These are phyloP conservation scores for Trichoderma aggressivum DNA, from an alignment of 2,329 filamentous ascomycete species.

Conservation along the genomic window DNA sequence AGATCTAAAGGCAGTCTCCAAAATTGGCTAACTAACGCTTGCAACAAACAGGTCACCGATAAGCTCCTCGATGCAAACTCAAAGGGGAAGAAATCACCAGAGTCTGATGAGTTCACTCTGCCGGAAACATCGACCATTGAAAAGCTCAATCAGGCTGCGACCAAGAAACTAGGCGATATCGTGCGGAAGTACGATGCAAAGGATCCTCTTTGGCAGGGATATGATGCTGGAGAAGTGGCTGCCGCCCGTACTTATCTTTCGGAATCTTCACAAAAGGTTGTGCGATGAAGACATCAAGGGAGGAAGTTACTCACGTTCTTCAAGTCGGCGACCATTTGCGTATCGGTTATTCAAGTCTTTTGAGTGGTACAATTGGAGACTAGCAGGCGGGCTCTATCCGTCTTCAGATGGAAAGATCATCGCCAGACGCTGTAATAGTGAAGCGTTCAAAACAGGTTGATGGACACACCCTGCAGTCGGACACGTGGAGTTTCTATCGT, in stretches of 20 bases:
- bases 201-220: constrained; percentile 69
- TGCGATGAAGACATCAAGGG: constrained; percentile 36
- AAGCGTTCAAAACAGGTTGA: not conserved
- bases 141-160: constrained; percentile 69
- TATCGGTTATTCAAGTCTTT: not conserved
- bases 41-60: constrained; percentile 45
- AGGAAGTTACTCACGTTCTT: not conserved
- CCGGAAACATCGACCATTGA: constrained; percentile 59
- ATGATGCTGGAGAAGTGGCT: constrained; percentile 66
- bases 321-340: not conserved
- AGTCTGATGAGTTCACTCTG: constrained; percentile 48
- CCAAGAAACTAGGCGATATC: constrained; percentile 72
- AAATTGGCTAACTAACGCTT: constrained; percentile 6
- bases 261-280: constrained; percentile 43
- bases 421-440: not conserved
- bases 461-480: not conserved
- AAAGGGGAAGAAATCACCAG: constrained; percentile 45
- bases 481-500: not conserved
- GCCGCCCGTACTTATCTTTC: constrained; percentile 67
- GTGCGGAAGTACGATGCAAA: constrained; percentile 59
- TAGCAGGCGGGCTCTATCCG: not conserved
- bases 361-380: not conserved
- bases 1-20: not conserved
- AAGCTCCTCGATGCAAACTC: constrained; percentile 45
- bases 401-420: not conserved